A percentile compares a stretch with the other conserved stretches of the same genome.
These are phyloP conservation scores for Amphichorda felina DNA, from an alignment of 2,329 filamentous ascomycete species.

Conservation along the genomic window DNA sequence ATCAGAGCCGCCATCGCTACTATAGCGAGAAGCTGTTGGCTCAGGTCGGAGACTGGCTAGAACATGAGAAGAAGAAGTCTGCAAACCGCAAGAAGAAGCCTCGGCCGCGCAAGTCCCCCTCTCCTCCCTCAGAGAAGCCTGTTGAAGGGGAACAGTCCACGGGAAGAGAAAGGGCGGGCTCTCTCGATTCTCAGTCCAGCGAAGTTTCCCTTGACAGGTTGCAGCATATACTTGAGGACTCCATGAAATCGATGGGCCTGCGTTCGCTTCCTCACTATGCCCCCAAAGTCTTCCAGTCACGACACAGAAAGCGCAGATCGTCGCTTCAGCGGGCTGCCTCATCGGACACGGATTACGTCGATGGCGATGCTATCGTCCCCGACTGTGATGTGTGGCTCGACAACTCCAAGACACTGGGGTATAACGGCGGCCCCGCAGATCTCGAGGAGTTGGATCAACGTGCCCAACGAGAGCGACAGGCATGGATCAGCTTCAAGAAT, in stretches of 20 bases:
- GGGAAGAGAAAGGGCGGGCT: slow-evolving; percentile 28
- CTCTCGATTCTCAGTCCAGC: slow-evolving; percentile 54
- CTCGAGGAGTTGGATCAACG: slow-evolving; percentile 30
- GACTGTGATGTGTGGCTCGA: slow-evolving; percentile 76
- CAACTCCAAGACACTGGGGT: slow-evolving; percentile 80
- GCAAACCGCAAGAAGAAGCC: slow-evolving; percentile 33
- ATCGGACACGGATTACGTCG: slow-evolving; percentile 76
- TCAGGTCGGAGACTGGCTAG: slow-evolving; percentile 74
- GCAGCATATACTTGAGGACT: slow-evolving; percentile 67
- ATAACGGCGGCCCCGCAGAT: slow-evolving; percentile 43
- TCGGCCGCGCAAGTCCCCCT: slow-evolving; percentile 29
- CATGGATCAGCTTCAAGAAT: slow-evolving; percentile 80
- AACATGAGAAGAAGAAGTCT: slow-evolving; percentile 59
- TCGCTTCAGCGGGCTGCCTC: slow-evolving; percentile 41
- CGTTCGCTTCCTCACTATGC: slow-evolving; percentile 27
- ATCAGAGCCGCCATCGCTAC: slow-evolving; percentile 19
- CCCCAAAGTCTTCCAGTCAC: slow-evolving; percentile 28
- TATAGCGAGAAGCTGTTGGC: slow-evolving; percentile 49
- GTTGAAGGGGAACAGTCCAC: too few species aligned
- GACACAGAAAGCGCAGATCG: slow-evolving; percentile 17
- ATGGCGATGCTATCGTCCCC: slow-evolving; percentile 74
- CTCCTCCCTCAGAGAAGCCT: slow-evolving; percentile 14
- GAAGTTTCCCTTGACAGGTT: slow-evolving; percentile 68
- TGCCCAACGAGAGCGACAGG: slow-evolving; percentile 43
- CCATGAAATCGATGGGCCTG: slow-evolving; percentile 42